Base-by-base conservation (phyloP, 805 yeast genomes). In the Schwanniomyces pseudopolymorphus region DNA sequence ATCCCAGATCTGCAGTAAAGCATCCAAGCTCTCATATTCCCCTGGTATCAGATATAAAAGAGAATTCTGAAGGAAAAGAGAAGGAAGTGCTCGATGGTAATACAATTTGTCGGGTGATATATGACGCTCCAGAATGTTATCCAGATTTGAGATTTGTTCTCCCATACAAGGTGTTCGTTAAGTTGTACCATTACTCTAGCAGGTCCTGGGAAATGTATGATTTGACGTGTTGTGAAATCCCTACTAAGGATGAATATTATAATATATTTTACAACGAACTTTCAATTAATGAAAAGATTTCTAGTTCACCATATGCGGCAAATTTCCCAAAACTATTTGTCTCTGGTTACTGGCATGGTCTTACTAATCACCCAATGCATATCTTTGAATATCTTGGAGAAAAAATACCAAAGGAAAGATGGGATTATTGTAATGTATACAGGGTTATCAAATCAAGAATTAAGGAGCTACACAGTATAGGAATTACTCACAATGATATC, bases 341-440 rank as follows among this genome's bases (percentile, higher is more conserved):
- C 17, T 42, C 45, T 22, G 45, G 39, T 25, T 41, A 41, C 14
- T 33, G 31, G 33, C 28, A 31, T 31, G 44, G 39, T 16, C 24
- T 41, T 22, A 26, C 40, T n/a, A 25, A 33, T 35, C 45, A 42
- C 14, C 45, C 33, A 25, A 35, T 42, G 45, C 45, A 42, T 35
- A 42, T 42, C 33, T 42, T 42, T 42, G 45, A 42, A 36, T 31
- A 42, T 25, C 33, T 42, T 31, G 45, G 40, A 6, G 27, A 33
- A 33, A 33, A 33, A 25, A 7, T 42, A 33, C 40, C 40, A 39
- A 25, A 19, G 26, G 24, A 31, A 35, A 35, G 24, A 21, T 42
- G 40, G 40, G 40, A 42, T 35, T 17, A 35, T 26, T 14, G 33
- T 10, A 33, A 42, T 14, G 45, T 42, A 22, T 25, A 42, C 25